A percentile compares a stretch with the other conserved stretches of the same genome.
phyloP scores from a whole-genome alignment of 2,329 filamentous ascomycete species.

The Pseudogymnoascus sp. region DNA sequence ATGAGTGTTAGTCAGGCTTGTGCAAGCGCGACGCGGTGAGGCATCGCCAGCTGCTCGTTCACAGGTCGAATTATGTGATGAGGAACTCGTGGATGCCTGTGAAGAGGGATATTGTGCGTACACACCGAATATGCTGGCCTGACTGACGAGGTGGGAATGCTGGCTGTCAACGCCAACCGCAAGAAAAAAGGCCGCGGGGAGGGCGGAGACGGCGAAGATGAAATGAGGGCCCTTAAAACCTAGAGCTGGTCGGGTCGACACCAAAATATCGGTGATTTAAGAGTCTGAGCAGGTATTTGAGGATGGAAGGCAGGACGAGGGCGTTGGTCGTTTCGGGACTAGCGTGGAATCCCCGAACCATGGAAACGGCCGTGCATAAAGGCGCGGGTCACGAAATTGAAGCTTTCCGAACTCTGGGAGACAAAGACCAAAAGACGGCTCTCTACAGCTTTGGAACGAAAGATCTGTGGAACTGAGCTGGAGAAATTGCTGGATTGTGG shows the following conservation, averaged over 20 bases:
- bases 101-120: not conserved
- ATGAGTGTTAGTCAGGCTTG: not conserved
- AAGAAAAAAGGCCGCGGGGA: not conserved
- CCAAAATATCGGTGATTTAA: not conserved
- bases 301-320: not conserved
- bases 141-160: not conserved
- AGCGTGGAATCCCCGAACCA: conserved; percentile 43
- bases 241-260: not conserved
- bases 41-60: not conserved
- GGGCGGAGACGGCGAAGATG: not conserved
- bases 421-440: conserved; percentile 80
- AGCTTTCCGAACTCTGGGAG: conserved; percentile 55
- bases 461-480: conserved; percentile 85
- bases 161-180: not conserved
- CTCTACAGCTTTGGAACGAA: conserved; percentile 83
- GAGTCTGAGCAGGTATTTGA: too few relatives aligned
- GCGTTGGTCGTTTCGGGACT: not conserved
- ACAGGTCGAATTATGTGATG: not conserved
- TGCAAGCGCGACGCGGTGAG: not conserved
- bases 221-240: not conserved
- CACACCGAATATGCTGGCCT: not conserved
- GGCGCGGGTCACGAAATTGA: not conserved
- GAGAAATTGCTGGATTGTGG: conserved; percentile 64
- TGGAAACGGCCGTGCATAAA: not conserved
- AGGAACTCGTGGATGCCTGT: not conserved